Base-by-base conservation (phyloP, 1,284 basidiomycete species). In the Boletus semigastroideus region DNA sequence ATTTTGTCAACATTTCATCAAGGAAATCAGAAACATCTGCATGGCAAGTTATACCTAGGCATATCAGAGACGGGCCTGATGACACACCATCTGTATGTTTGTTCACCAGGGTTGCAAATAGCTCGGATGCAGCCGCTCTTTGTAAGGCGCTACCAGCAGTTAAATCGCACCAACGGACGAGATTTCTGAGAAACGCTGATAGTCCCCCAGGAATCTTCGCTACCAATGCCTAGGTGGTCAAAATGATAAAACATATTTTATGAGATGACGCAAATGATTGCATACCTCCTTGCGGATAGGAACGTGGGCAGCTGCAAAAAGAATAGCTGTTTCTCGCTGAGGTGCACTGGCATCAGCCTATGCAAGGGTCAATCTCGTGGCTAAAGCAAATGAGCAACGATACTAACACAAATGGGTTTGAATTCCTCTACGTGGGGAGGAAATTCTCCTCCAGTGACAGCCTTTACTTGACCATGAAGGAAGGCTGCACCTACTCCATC, bases 31-130 rank as follows among this genome's bases (percentile, higher is more conserved):
- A 61, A 11, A 84, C 58, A 44, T 78, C 86, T 87, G 42, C 27
- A 28, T 9, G 20, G 9, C 27, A 45, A 34, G 37, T 47, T 22
- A 46, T 8, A 42, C 44, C 13, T 37, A 34, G 27, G 20, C 20
- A 31, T n/a, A 10, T 27, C 14, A 8, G 19, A 42, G 19, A 39
- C 22, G 40, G 30, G 5, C 43, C 44, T 42, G 34, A 42, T 30
- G 46, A 50, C 53, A 16, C 46, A 89, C 91, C 82, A 44, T 82
- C 74, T 10, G 76, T 74, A 43, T 83, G 80, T 70, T 93, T 92
- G 69, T 97, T 97, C 19, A 93, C 69, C 25, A 90, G 72, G 1
- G 86, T 82, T 0, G 84, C 77, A 12, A 93, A 72, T 13, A 87
- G 63, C 43, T 88, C 82, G 57, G 83, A 77, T 1, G 76, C 79